These are phyloP conservation scores for Misopates orontium DNA, from an alignment of 257 asterid genomes.

Conservation along the genomic window DNA sequence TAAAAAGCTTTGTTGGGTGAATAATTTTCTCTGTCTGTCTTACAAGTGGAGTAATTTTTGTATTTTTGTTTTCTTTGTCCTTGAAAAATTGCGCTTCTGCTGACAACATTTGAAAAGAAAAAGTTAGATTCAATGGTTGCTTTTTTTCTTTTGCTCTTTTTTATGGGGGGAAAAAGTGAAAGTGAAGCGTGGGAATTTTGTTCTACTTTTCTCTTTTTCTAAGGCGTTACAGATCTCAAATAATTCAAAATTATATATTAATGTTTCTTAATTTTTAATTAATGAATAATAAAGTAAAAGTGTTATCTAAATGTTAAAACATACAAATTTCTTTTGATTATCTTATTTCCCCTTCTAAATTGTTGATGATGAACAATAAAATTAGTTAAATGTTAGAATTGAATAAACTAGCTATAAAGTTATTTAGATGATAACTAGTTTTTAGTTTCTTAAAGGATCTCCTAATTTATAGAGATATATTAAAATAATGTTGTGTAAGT, in stretches of 20 bases:
- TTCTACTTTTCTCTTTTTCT: constrained; percentile 1
- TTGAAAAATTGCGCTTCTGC: constrained; percentile 6
- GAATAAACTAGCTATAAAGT: no score
- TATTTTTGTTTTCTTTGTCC: constrained; percentile 15
- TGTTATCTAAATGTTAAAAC: no score
- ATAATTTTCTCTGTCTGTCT: constrained; percentile 25
- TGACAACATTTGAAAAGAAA: constrained; percentile 31
- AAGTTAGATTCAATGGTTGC: constrained; percentile 21
- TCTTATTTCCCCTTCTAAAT: no score
- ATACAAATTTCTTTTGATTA: no score
- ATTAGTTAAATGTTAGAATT: no score
- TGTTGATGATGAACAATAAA: no score
- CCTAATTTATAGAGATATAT: no score
- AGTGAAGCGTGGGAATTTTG: constrained; percentile 22
- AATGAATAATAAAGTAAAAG: no score
- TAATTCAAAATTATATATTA: neutral
- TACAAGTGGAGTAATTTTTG: constrained; percentile 18
- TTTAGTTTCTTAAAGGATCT: no score
- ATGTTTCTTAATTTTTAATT: no score
- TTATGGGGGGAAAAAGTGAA: constrained; percentile 4
- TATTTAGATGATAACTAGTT: no score
- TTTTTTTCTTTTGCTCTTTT: constrained; percentile 17
- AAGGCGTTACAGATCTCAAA: constrained; percentile 1
- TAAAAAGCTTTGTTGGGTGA: constrained; percentile 3
- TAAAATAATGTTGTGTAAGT: no score